phyloP scores from a whole-genome alignment of 2,329 filamentous ascomycete genomes.

The Stagonosporopsis tanaceti region DNA sequence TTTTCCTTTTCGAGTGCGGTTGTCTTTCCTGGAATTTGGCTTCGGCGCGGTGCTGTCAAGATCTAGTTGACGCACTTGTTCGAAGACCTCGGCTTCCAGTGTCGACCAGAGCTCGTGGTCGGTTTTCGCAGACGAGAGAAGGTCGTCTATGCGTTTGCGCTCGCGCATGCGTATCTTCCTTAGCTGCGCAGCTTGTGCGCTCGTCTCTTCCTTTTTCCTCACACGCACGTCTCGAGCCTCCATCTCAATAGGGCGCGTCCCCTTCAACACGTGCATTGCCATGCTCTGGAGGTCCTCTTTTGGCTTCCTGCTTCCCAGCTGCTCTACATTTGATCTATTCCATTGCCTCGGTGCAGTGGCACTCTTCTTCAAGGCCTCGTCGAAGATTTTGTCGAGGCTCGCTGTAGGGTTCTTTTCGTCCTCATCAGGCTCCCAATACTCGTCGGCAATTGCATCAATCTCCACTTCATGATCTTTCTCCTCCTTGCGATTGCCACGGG shows the following conservation, averaged over 20 bases:
- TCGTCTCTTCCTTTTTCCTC: background rate
- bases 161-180: conserved; percentile 49
- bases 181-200: conserved; percentile 21
- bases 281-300: conserved; percentile 25
- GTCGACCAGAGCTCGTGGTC: conserved; percentile 73
- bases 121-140: conserved; percentile 64
- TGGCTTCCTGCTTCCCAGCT: conserved; percentile 9
- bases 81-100: conserved; percentile 72
- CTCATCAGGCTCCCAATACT: conserved; percentile 44
- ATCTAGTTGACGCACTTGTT: conserved; percentile 64
- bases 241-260: conserved; percentile 10
- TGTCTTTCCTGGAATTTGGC: background rate
- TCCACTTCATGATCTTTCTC: conserved; percentile 25
- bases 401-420: conserved; percentile 21
- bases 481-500: conserved; percentile 28
- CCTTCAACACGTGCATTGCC: conserved; percentile 25
- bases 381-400: conserved; percentile 43
- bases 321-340: conserved; percentile 14
- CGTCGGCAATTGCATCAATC: conserved; percentile 41
- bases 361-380: conserved; percentile 33
- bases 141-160: conserved; percentile 59
- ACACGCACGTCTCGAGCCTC: background rate
- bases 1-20: background rate
- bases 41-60: conserved; percentile 49
- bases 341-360: conserved; percentile 12